Evolutionary conservation across 2,329 filamentous ascomycete genomes (phyloP).

Genomic region (Aspergillus sp.): DNA sequence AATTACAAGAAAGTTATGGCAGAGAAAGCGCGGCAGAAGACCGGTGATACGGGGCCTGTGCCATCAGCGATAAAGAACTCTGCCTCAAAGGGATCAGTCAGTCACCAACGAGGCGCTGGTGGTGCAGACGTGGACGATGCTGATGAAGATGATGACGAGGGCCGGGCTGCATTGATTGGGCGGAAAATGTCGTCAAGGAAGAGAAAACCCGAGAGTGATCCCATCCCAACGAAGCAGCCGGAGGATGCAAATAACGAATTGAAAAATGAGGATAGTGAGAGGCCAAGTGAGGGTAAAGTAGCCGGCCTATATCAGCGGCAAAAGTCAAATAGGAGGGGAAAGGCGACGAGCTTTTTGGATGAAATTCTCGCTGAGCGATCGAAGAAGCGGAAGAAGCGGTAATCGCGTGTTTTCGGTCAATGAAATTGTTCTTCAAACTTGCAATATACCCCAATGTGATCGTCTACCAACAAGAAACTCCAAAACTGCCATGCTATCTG

Average conservation of each 20-base stretch:
- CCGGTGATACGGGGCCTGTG: background rate
- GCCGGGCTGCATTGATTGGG: conserved; percentile 41
- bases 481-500: background rate
- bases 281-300: conserved; percentile 5
- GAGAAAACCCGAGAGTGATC: conserved; percentile 8
- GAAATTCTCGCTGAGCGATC: conserved; percentile 49
- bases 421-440: conserved; percentile 1
- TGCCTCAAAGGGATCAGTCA: background rate
- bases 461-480: background rate
- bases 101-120: background rate
- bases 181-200: conserved; percentile 22
- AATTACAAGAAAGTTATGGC: conserved; percentile 42
- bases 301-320: conserved; percentile 13
- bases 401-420: background rate
- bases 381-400: conserved; percentile 50
- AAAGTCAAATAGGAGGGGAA: conserved; percentile 34
- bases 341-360: conserved; percentile 54
- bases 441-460: conserved; percentile 8
- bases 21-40: conserved; percentile 42
- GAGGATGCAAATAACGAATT: background rate
- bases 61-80: background rate
- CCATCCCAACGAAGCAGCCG: background rate
- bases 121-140: conserved; percentile 19
- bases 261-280: conserved; percentile 1
- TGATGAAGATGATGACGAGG: conserved; percentile 42